Conservation (phyloP, 2,329 filamentous ascomycete species). For the Xylariaceae sp. region DNA sequence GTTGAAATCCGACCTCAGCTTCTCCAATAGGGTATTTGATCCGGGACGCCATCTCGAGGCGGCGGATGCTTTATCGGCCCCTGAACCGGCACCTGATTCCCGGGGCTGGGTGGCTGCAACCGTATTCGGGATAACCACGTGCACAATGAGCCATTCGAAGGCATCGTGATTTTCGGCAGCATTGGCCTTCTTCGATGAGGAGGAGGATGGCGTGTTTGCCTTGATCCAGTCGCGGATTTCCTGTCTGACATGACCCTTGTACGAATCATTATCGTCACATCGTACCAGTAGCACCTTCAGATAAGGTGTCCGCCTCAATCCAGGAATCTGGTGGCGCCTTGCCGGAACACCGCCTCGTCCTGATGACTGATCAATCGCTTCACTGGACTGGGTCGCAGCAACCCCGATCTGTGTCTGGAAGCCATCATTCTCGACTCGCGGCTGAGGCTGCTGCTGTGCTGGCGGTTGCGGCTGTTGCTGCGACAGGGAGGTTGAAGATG, state of each 20-base stretch:
- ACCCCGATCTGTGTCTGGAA: slow-evolving; percentile 51
- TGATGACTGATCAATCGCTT: slow-evolving; percentile 36
- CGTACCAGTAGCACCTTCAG: slow-evolving; percentile 83
- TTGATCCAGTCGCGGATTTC: slow-evolving; percentile 90
- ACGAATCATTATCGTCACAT: slow-evolving; percentile 93
- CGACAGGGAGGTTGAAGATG: slow-evolving; percentile 1
- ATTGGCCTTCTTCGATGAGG: slow-evolving; percentile 53
- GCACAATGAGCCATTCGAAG: slow-evolving; percentile 90
- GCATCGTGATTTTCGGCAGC: slow-evolving; percentile 91
- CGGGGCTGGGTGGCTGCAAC: slow-evolving; percentile 73
- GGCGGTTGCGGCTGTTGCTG: not conserved
- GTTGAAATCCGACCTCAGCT: slow-evolving; percentile 86
- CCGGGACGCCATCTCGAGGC: slow-evolving; percentile 73
- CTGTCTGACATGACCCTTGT: slow-evolving; percentile 74
- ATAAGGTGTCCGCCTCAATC: slow-evolving; percentile 86
- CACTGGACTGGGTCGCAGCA: slow-evolving; percentile 29
- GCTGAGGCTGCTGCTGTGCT: slow-evolving; percentile 20
- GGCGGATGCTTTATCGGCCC: slow-evolving; percentile 53
- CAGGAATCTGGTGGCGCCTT: slow-evolving; percentile 90
- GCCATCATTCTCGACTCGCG: slow-evolving; percentile 47
- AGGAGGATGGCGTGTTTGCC: slow-evolving; percentile 57
- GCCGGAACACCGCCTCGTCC: slow-evolving; percentile 38
- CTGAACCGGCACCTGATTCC: slow-evolving; percentile 47
- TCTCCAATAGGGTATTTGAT: slow-evolving; percentile 80
- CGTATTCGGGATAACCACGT: slow-evolving; percentile 86